Conservation (phyloP, 148 eudicot genomes). For the Salicornia ramosissima region DNA sequence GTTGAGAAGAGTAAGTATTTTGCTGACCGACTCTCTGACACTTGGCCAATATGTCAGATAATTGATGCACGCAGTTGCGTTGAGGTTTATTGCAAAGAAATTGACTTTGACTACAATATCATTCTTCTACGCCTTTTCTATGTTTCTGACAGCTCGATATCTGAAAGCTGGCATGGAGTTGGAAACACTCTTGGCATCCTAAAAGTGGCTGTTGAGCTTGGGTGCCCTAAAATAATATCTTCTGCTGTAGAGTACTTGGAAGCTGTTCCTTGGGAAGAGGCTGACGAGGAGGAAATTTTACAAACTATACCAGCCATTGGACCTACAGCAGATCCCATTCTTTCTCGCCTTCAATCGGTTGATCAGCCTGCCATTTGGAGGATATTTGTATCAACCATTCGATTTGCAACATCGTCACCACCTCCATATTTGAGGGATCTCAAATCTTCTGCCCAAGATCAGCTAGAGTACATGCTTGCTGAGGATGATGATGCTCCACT, state of each 20-base stretch:
- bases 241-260: slow-evolving; percentile 74
- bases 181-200: slow-evolving; percentile 73
- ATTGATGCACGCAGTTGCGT: slow-evolving; percentile 91
- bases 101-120: slow-evolving; percentile 63
- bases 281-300: slow-evolving; percentile 83
- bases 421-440: slow-evolving; percentile 46
- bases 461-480: slow-evolving; percentile 82
- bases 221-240: slow-evolving; percentile 61
- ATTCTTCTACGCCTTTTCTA: slow-evolving; percentile 67
- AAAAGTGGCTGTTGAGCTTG: slow-evolving; percentile 59
- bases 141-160: slow-evolving; percentile 28
- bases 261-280: slow-evolving; percentile 91
- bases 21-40: slow-evolving; percentile 85
- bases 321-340: slow-evolving; percentile 43
- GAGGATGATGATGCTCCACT: slow-evolving; percentile 91
- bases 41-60: slow-evolving; percentile 94
- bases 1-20: slow-evolving; percentile 69
- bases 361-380: slow-evolving; percentile 36
- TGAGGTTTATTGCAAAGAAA: slow-evolving; percentile 71
- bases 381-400: slow-evolving; percentile 59
- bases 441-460: slow-evolving; percentile 76
- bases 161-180: slow-evolving; percentile 58
- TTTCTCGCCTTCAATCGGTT: slow-evolving; percentile 83
- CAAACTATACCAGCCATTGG: slow-evolving; percentile 63
- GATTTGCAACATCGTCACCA: slow-evolving; percentile 72